These are phyloP conservation scores for Bimuria novae-zelandiae DNA, from an alignment of 2,329 filamentous ascomycete genomes.

Conservation along the genomic window DNA sequence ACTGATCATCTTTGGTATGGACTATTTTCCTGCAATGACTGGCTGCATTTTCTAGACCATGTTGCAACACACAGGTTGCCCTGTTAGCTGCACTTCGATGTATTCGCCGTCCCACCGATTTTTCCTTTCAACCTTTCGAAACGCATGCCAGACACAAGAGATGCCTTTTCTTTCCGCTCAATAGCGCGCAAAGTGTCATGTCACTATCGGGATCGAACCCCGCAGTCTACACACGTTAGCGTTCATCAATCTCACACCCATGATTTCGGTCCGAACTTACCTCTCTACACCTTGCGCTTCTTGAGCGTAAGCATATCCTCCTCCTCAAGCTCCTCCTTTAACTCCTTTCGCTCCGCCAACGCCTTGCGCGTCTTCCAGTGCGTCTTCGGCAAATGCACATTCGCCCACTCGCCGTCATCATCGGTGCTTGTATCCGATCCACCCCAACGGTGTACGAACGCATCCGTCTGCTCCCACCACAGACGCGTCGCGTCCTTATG, in stretches of 20 bases:
- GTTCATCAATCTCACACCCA: not conserved
- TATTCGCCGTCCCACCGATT: no score
- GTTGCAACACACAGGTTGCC: no score
- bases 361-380: constrained; percentile 1
- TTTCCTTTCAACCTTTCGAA: no score
- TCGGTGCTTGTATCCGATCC: not conserved
- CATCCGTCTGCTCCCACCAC: constrained; percentile 1
- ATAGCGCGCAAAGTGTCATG: no score
- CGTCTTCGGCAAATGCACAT: not conserved
- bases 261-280: not conserved
- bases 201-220: no score
- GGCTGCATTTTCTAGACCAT: no score
- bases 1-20: no score
- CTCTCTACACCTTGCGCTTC: not conserved
- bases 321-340: not conserved
- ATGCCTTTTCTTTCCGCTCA: no score
- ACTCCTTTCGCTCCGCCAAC: not conserved
- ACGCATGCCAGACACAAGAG: no score
- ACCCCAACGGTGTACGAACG: not conserved
- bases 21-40: no score
- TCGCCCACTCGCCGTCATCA: not conserved
- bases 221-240: no score
- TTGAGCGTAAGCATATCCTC: not conserved
- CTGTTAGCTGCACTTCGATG: no score
- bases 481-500: not conserved